phyloP scores from a whole-genome alignment of 345 rosid species.

The Pistacia atlantica region DNA sequence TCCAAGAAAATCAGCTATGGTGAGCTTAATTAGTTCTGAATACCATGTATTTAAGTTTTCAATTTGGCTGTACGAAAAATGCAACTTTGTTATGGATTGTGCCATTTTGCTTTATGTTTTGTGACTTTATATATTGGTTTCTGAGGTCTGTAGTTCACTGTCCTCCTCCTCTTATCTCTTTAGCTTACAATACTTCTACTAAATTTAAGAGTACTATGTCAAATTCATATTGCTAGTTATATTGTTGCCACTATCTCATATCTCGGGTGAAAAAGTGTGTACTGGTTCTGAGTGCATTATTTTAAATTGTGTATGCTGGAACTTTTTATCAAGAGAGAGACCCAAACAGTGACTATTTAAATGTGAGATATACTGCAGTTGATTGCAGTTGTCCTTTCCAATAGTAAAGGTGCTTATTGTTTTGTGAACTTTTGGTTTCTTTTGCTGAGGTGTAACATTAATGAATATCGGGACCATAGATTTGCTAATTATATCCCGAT shows the following conservation, averaged over 20 bases:
- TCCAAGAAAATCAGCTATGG: slow-evolving; percentile 49
- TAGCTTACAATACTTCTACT: not conserved
- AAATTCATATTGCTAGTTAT: not conserved
- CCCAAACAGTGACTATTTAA: too few species aligned
- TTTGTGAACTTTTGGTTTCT: not conserved
- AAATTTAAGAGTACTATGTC: not conserved
- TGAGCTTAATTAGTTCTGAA: slow-evolving; percentile 24
- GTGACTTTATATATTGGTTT: not conserved
- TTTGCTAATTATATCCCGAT: not conserved
- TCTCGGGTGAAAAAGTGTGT: too few species aligned
- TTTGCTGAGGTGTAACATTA: not conserved
- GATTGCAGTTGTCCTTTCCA: not conserved
- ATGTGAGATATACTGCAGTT: not conserved
- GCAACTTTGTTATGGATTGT: not conserved
- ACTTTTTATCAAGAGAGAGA: too few species aligned
- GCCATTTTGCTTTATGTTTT: not conserved
- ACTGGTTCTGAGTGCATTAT: too few species aligned
- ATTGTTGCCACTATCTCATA: not conserved
- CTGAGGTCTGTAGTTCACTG: not conserved
- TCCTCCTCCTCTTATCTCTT: not conserved
- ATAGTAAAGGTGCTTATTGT: not conserved
- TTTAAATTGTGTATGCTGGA: too few species aligned
- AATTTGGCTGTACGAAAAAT: not conserved
- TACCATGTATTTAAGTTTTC: not conserved
- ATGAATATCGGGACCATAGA: not conserved